phyloP scores from a whole-genome alignment of 345 rosid species.

The Hypericum perforatum region DNA sequence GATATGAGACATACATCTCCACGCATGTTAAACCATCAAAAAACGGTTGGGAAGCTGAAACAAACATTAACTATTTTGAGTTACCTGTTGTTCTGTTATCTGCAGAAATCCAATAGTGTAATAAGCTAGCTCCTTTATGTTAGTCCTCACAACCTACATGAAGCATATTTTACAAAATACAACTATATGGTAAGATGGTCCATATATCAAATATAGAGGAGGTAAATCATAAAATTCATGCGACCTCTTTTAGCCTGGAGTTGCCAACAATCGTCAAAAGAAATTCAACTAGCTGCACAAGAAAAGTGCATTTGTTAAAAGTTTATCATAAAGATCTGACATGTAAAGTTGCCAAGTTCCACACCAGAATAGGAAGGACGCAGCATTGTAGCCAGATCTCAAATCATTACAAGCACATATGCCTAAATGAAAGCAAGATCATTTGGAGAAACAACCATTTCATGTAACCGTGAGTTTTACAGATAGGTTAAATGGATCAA shows the following conservation, averaged over 20 bases:
- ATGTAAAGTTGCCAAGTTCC: too few relatives aligned
- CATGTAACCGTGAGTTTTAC: too few relatives aligned
- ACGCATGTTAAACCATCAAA: background rate
- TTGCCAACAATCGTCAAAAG: conserved; percentile 71
- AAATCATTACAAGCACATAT: too few relatives aligned
- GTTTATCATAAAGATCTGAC: conserved; percentile 4
- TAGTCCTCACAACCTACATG: conserved; percentile 44
- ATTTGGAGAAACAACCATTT: too few relatives aligned
- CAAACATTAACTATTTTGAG: background rate
- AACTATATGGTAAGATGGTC: background rate
- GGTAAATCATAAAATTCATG: conserved; percentile 13
- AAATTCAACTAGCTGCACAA: conserved; percentile 75
- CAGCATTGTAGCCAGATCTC: too few relatives aligned
- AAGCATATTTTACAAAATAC: conserved; percentile 7
- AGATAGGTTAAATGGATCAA: too few relatives aligned
- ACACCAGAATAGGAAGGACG: too few relatives aligned
- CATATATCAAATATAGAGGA: background rate
- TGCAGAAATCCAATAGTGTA: conserved; percentile 75
- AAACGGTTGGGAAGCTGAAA: background rate
- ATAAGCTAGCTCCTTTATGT: conserved; percentile 66
- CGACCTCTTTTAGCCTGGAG: conserved; percentile 59
- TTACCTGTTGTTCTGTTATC: conserved; percentile 84
- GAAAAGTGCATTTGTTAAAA: conserved; percentile 15
- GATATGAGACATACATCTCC: too few relatives aligned
- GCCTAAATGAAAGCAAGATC: too few relatives aligned